Percentiles rank a stretch among this genome's conserved stretches.
phyloP scores from a whole-genome alignment of 2,329 filamentous ascomycete species.

The Cryphonectria parasitica region DNA sequence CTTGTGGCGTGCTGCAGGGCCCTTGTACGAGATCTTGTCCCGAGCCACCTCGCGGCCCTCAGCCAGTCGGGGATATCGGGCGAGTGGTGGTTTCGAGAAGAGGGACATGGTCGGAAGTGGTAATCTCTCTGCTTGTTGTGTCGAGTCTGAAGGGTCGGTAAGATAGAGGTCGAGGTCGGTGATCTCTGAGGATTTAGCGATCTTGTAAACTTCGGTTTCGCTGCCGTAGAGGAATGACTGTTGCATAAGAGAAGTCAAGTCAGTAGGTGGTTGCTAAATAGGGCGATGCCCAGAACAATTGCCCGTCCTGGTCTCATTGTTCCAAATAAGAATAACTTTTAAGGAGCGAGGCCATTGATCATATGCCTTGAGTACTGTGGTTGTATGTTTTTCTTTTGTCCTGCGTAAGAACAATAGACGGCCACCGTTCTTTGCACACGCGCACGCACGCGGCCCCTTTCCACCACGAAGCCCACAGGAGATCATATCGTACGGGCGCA shows the following conservation, averaged over 20 bases:
- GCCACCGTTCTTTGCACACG: background rate
- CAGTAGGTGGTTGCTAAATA: conserved; percentile 4
- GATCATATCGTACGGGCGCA: conserved; percentile 30
- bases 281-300: background rate
- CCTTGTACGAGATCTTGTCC: conserved; percentile 30
- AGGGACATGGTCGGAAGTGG: conserved; percentile 56
- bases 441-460: background rate
- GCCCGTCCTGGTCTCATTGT: conserved; percentile 10
- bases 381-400: background rate
- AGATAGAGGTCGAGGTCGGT: conserved; percentile 61
- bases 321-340: background rate
- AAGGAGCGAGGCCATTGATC: background rate
- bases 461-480: background rate
- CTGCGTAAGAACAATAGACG: conserved; percentile 17
- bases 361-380: background rate
- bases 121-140: conserved; percentile 51
- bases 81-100: conserved; percentile 46
- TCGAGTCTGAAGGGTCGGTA: conserved; percentile 54
- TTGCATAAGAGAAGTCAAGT: conserved; percentile 17
- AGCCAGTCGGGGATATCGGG: conserved; percentile 26
- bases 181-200: conserved; percentile 46
- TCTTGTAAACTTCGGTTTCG: conserved; percentile 37
- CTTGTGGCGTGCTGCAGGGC: conserved; percentile 34
- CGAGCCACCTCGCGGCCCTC: conserved; percentile 30
- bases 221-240: conserved; percentile 61